Percentiles rank a stretch among this genome's conserved stretches.
Conservation (phyloP, 495 filamentous ascomycete genomes). For the Hypoxylon intermedium region DNA sequence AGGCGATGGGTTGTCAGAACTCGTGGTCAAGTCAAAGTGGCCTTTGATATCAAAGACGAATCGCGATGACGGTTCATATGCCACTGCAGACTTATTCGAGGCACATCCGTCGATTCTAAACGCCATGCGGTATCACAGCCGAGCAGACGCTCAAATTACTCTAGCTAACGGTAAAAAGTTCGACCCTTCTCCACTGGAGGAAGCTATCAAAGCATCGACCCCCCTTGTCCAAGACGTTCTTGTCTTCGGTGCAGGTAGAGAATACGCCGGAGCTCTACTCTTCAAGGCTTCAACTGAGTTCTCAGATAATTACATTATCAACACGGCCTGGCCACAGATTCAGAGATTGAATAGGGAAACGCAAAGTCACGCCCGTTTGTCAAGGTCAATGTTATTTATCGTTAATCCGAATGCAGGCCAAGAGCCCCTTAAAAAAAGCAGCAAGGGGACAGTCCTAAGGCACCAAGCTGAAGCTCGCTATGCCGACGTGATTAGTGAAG, state of each 20-base stretch:
- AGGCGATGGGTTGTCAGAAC: slow-evolving; percentile 61
- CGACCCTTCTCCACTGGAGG: slow-evolving; percentile 68
- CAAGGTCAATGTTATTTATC: slow-evolving; percentile 54
- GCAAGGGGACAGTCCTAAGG: slow-evolving; percentile 62
- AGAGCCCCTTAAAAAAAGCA: slow-evolving; percentile 54
- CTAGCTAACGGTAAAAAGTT: slow-evolving; percentile 74
- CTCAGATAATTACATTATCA: slow-evolving; percentile 22
- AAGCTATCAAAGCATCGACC: slow-evolving; percentile 43
- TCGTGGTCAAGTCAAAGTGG: slow-evolving; percentile 65
- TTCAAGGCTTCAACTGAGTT: slow-evolving; percentile 32
- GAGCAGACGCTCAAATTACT: slow-evolving; percentile 66
- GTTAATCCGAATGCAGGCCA: slow-evolving; percentile 36
- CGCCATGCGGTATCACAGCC: slow-evolving; percentile 66
- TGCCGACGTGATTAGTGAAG: slow-evolving; percentile 47
- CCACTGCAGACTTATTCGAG: slow-evolving; percentile 67
- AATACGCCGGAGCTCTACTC: slow-evolving; percentile 56
- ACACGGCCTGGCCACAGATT: slow-evolving; percentile 47
- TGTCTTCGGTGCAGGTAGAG: slow-evolving; percentile 55
- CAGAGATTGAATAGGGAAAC: slow-evolving; percentile 49
- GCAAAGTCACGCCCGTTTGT: slow-evolving; percentile 52
- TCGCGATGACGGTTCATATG: slow-evolving; percentile 61
- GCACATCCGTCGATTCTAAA: slow-evolving; percentile 58
- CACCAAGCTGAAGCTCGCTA: slow-evolving; percentile 50
- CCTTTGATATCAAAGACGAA: slow-evolving; percentile 70
- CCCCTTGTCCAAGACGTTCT: slow-evolving; percentile 50